Evolutionary conservation across 352 stramenopile genomes (phyloP), one percentile per base, ranked within the genome.

Genomic region (Phytophthora pisi): DNA sequence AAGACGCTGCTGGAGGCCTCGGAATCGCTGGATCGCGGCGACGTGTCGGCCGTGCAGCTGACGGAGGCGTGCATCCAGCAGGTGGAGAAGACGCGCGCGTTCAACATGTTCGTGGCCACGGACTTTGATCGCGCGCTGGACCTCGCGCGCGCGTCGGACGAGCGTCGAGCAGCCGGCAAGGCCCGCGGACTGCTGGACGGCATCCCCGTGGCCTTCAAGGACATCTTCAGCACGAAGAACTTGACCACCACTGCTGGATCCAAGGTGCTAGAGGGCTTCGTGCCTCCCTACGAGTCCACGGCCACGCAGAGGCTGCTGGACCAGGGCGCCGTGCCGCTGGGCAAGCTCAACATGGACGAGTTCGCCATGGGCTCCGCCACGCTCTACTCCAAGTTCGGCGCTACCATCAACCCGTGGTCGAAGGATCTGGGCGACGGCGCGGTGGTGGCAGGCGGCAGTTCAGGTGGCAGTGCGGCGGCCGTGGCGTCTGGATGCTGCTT

Each of bases 321-420:
- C 10, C 77, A 88, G 54, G 97, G 97, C 13, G 96, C 95, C 7
- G 83, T 99, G 20, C 78, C 97, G 5, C 76, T 99, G 0, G 98
- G 97, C 36, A 98, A 97, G 65, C 98, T 98, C 28, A 99, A 98
- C 74, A 98, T 99, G 95, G 98, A 99, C 78, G 98, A 99, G 84
- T 99, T 99, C 79, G 98, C 91, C 6, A 99, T 99, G 98, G 98
- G 98, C 20, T 98, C 92, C 30, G 90, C 90, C 16, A 98, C 95
- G 54, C 79, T 95, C 13, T 98, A 99, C 81, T 95, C 83, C 53
- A 83, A 75, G 36, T 92, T 93, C 42, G 92, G 91, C 7, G 69
- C 91, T 46, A 96, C 92, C 24, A 78, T 97, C 52, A 97, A 98
- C 66, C 90, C 91, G 60, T 96, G 88, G 88, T 96, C 89, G 11